Base-by-base conservation (phyloP, 495 filamentous ascomycete genomes). In the Glonium stellatum region DNA sequence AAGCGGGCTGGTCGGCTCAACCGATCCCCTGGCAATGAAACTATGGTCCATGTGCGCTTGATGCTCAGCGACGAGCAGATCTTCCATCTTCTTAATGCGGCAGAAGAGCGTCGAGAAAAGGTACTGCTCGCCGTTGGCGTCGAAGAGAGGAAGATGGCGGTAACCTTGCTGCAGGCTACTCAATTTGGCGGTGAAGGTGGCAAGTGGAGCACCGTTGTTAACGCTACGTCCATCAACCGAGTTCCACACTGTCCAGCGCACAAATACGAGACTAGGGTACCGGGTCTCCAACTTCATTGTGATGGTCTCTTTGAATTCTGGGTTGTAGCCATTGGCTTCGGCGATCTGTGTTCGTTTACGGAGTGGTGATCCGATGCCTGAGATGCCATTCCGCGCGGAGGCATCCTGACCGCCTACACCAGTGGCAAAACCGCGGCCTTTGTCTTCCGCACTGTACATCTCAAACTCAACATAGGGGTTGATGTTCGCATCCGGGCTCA, bases 401-500 rank as follows among this genome's bases (percentile, higher is more conserved):
- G 83, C 79, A 72, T 90, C 82, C 67, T 82, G 78, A 2, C 87
- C 87, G 39, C 88, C 87, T 67, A 87, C 82, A 12, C 82, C 81
- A 49, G 74, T 72, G 13, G 79, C 82, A 21, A 84, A 75, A 56
- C 82, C 81, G 42, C 82, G 80, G 22, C 81, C 83, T 72, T 91
- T 93, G 74, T 96, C 92, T 71, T 97, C 93, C 4, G 93, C 92
- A 63, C 88, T 85, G 69, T 93, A 91, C 71, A 97, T 86, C 71
- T 98, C 93, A 35, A 97, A 84, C 65, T 97, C 92, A 54, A 97
- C 82, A 66, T 93, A 98, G 0, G 93, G 91, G 68, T 97, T 90
- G 63, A 97, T 82, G 54, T 80, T 84, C 55, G 87, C 85, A 59
- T 87, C 86, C 1, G 81, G 76, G 44, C 80, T 80, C 47, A 91